A percentile compares a stretch with the other conserved stretches of the same genome.
phyloP scores from a whole-genome alignment of 176 grass and related monocot species.

The Triticum dicoccoides region DNA sequence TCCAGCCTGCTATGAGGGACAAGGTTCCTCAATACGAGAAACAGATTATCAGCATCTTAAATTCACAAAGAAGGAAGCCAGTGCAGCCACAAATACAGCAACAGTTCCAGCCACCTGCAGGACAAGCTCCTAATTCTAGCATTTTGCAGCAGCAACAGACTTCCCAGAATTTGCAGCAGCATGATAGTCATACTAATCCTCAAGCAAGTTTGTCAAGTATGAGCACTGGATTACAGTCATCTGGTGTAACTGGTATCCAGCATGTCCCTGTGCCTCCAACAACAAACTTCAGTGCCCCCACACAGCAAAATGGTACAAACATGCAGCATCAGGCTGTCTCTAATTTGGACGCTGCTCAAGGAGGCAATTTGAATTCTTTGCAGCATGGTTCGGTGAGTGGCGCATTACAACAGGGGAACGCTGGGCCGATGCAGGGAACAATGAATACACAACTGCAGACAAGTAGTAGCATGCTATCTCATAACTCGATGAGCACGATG shows the following conservation, averaged over 20 bases:
- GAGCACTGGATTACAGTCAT: constrained; percentile 45
- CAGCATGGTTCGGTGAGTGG: constrained; percentile 55
- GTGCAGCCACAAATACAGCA: constrained; percentile 50
- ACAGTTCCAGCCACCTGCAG: constrained; percentile 52
- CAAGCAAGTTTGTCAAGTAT: constrained; percentile 60
- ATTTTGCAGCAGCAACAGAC: constrained; percentile 58
- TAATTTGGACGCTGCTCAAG: constrained; percentile 46
- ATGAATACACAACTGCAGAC: constrained; percentile 47
- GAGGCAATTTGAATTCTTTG: constrained; percentile 63
- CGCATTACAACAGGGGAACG: constrained; percentile 42
- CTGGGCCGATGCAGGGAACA: constrained; percentile 44
- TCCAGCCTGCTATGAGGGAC: constrained; percentile 61
- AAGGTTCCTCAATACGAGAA: constrained; percentile 61
- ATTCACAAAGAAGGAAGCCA: constrained; percentile 60
- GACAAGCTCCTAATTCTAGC: constrained; percentile 58
- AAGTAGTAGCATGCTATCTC: constrained; percentile 53
- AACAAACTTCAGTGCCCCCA: constrained; percentile 60
- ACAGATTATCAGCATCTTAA: constrained; percentile 65
- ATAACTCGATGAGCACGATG: constrained; percentile 52
- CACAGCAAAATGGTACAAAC: constrained; percentile 71
- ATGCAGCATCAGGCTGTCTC: constrained; percentile 42
- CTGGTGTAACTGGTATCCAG: constrained; percentile 45
- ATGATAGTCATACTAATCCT: constrained; percentile 62
- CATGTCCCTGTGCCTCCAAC: constrained; percentile 58
- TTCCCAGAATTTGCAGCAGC: constrained; percentile 65